Evolutionary conservation across 768 basidiomycete genomes (phyloP).

Genomic region (Russula olivacea): DNA sequence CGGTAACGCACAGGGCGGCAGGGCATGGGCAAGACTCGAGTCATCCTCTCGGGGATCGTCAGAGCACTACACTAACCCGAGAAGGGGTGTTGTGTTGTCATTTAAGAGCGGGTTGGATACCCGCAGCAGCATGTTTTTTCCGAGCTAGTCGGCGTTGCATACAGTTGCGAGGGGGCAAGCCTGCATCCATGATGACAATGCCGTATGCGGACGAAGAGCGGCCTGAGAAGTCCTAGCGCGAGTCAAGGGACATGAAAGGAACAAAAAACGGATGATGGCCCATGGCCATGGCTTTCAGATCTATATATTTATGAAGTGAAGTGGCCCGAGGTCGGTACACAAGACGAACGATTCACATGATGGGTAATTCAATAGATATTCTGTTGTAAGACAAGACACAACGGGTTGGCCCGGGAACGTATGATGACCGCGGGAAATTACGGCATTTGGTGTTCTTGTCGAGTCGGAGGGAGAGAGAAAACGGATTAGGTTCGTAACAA

Average conservation of each 20-base stretch:
- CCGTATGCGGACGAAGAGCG: constrained; percentile 2
- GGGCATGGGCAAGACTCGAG: background rate
- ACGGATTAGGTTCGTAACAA: no score
- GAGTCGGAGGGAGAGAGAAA: no score
- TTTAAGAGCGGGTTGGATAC: background rate
- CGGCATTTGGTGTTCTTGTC: background rate
- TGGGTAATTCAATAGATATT: no score
- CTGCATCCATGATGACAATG: background rate
- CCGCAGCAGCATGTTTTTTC: background rate
- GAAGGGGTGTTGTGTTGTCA: background rate
- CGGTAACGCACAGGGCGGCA: background rate
- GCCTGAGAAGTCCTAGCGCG: background rate
- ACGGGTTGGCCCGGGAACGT: no score
- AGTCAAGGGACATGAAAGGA: background rate
- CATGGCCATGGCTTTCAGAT: background rate
- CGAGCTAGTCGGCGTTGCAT: background rate
- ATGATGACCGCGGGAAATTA: background rate
- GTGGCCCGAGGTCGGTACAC: background rate
- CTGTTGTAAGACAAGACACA: no score
- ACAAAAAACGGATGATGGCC: background rate
- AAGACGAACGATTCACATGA: no score
- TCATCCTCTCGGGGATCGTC: background rate
- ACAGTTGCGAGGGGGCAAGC: constrained; percentile 6
- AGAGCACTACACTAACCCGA: no score
- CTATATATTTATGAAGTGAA: background rate